Evolutionary conservation across 108 stramenopile species (phyloP), one percentile per base, ranked within the genome.

Genomic region (Asterionellopsis glacialis): DNA sequence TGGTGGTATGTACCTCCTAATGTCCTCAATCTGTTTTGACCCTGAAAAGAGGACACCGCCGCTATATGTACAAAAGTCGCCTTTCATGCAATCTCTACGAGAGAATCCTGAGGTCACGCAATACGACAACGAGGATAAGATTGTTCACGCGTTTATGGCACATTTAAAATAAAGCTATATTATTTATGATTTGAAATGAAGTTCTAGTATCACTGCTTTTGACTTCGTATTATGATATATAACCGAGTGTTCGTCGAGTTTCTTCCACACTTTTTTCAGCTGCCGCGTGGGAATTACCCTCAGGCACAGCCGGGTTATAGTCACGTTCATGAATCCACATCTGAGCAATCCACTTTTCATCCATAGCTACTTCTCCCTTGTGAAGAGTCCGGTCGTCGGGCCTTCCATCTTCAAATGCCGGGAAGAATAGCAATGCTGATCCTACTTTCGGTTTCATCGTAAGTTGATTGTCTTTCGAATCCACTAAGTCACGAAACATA

Each of bases 271-370:
- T 40, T 14, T 57, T 49, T 41, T 57, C 47, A 14, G 82, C 85
- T 41, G 77, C 70, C 38, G 47, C 47, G 45, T 89, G 82, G n/a
- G 56, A 57, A 67, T 89, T 89, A 1, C 80, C 82, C 11, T 58
- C 53, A 39, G 88, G 88, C n/a, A 80, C 69, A 41, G 64, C 69
- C 9, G 88, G 73, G 5, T 43, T n/a, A 45, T 90, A 90, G 11
- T 56, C 55, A 6, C 69, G 43, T 47, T 87, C 67, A 59, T 90
- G 88, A 25, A 84, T 72, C 88, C 88, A 90, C 53, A 85, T 57
- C 59, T 90, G 88, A n/a, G 80, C 75, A 45, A 90, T 90, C 79
- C 82, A 77, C 51, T 90, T 90, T 21, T 62, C 65, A 59, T 77
- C 77, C 15, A 59, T 57, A 16, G 78, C 75, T 11, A 68, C 69